A percentile compares a stretch with the other conserved stretches of the same genome.
Evolutionary conservation across 83 land plant genomes (phyloP).

Genomic region (Picea abies): DNA sequence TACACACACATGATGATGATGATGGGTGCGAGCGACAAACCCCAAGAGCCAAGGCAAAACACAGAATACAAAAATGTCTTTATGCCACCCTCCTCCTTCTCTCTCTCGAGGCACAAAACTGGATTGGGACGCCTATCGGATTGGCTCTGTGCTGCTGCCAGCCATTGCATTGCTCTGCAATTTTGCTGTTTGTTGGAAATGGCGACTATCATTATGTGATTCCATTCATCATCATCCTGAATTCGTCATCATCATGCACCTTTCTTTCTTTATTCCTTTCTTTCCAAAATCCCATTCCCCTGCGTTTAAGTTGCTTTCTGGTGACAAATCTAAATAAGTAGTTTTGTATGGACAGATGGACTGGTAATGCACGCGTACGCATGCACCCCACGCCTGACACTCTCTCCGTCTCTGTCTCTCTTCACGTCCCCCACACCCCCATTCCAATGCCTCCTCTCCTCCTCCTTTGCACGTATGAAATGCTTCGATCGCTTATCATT

Average conservation of each 20-base stretch:
- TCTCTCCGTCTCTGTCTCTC: background rate
- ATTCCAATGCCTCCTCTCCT: conserved; percentile 1
- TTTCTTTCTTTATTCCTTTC: no score
- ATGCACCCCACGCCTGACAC: conserved; percentile 6
- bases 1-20: conserved; percentile 1
- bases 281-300: no score
- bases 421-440: conserved; percentile 15
- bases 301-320: background rate
- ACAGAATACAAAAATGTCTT: background rate
- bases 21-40: conserved; percentile 1
- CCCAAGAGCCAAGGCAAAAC: background rate
- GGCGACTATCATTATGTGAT: conserved; percentile 1
- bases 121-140: background rate
- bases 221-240: no score
- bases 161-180: background rate
- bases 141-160: no score
- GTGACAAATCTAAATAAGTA: background rate
- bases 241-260: no score
- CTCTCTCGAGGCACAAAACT: background rate
- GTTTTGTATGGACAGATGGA: conserved; percentile 12
- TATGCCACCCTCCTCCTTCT: background rate
- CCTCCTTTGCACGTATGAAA: conserved; percentile 5
- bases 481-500: background rate
- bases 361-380: conserved; percentile 15
- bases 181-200: background rate